Conservation (phyloP, 306 rosid genomes). For the Astragalus glycyphyllos region DNA sequence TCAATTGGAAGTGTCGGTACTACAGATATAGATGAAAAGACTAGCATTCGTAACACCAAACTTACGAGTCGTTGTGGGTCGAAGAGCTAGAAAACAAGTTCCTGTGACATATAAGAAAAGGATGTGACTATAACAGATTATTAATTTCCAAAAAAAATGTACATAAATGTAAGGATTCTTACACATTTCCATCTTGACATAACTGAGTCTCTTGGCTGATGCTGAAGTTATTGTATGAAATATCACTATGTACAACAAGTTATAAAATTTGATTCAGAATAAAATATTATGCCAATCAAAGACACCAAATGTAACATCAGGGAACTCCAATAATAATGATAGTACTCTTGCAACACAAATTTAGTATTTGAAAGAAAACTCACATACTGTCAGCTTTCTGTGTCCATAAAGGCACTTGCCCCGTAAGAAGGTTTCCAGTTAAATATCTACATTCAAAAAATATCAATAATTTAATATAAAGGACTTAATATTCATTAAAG, state of each 20-base stretch:
- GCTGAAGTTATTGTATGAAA: conserved; percentile 71
- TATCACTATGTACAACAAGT: conserved; percentile 58
- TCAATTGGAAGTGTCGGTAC: too few relatives aligned
- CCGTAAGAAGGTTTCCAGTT: conserved; percentile 74
- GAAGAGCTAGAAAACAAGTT: conserved; percentile 49
- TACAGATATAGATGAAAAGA: too few relatives aligned
- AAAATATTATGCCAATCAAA: background rate
- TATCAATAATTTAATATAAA: conserved; percentile 18
- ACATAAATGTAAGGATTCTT: conserved; percentile 46
- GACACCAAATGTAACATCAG: background rate
- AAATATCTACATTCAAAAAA: conserved; percentile 56
- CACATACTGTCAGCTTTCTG: conserved; percentile 41
- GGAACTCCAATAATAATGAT: background rate
- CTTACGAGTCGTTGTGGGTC: conserved; percentile 44
- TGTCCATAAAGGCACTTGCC: conserved; percentile 59
- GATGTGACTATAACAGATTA: conserved; percentile 18
- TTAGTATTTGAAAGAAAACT: conserved; percentile 44
- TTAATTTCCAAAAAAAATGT: conserved; percentile 3
- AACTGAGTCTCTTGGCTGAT: conserved; percentile 1
- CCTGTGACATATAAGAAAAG: conserved; percentile 31
- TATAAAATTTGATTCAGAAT: conserved; percentile 41
- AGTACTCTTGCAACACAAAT: background rate
- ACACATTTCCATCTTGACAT: conserved; percentile 54
- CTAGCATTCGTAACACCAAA: background rate
- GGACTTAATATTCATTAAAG: background rate